Base-by-base conservation (phyloP, 1,139 yeast species). In the Saccharomyces pastorianus region DNA sequence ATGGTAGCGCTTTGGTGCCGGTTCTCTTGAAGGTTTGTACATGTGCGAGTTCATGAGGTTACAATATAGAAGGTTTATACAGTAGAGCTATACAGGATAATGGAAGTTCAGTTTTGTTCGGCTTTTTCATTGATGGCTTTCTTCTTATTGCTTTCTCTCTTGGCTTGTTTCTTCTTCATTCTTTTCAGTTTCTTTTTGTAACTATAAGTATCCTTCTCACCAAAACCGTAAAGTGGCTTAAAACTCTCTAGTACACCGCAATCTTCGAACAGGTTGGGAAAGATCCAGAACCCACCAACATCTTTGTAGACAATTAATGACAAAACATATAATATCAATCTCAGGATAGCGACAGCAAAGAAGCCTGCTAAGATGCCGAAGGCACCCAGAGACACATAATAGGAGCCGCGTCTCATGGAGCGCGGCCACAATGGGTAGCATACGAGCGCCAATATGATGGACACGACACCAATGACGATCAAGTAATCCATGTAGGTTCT, bases 371-470 rank as follows among this genome's bases (percentile, higher is more conserved):
- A 77, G 52, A 93, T 72, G 0, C 88, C 93, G 61, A 95, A 73
- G 55, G 85, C 73, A 2, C 80, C 86, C 79, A 91, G 81, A 34
- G 96, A 88, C 55, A 89, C 69, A 70, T 89, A 93, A 88, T 96
- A 93, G 42, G 89, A 96, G 42, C 95, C 96, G 53, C 79, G 78
- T 69, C 96, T 85, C 95, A 93, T 83, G 71, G 84, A 81, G 51
- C 77, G 68, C 25, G 99, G 99, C 99, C 99, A 93, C 64, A 93
- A 79, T 59, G 99, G 99, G 83, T 89, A 95, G 66, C 93, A 78
- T 41, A 93, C 88, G 48, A 90, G 73, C 1, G 88, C 80, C 63
- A 93, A 84, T 9, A 90, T 82, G 25, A 79, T 90, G 11, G 75
- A 77, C 46, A 91, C 73, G 42, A 87, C 64, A 79, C 71, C 89